Percentiles rank a stretch among this genome's conserved stretches.
Evolutionary conservation across 176 grass and related monocot genomes (phyloP).

Genomic region (Carex cristatella): DNA sequence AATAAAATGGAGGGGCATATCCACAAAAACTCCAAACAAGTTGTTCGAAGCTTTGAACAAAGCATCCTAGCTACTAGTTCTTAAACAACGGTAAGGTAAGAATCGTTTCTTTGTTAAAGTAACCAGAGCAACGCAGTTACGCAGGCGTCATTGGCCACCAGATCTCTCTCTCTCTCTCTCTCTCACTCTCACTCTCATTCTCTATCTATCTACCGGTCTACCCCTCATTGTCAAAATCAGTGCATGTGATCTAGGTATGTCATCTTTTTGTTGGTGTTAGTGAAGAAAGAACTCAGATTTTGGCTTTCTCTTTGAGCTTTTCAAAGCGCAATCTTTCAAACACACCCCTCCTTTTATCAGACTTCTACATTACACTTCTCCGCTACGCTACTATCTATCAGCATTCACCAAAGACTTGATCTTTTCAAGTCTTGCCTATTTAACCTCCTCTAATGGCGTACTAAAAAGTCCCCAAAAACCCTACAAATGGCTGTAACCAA

Average conservation of each 20-base stretch:
- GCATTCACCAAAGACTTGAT: neutral
- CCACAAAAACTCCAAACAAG: neutral
- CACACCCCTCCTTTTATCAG: neutral
- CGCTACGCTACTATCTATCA: neutral
- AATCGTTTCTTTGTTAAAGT: neutral
- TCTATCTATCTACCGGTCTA: neutral
- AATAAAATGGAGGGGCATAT: neutral
- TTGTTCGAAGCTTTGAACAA: neutral
- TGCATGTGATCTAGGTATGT: slow-evolving; percentile 22
- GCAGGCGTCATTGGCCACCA: neutral
- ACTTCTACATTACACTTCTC: neutral
- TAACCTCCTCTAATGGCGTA: slow-evolving; percentile 27
- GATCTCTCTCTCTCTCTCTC: neutral
- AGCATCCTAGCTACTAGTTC: neutral
- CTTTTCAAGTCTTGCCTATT: neutral
- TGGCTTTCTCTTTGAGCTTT: neutral
- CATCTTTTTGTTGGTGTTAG: slow-evolving; percentile 22
- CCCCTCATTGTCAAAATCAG: slow-evolving; percentile 1
- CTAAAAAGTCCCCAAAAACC: neutral
- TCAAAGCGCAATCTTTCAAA: slow-evolving; percentile 6
- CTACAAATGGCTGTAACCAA: slow-evolving; percentile 50
- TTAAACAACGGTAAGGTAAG: neutral
- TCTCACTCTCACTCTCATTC: neutral
- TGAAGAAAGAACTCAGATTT: neutral
- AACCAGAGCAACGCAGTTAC: neutral